Base-by-base conservation (phyloP, 176 grass and related monocot genomes). In the Zizania latifolia region DNA sequence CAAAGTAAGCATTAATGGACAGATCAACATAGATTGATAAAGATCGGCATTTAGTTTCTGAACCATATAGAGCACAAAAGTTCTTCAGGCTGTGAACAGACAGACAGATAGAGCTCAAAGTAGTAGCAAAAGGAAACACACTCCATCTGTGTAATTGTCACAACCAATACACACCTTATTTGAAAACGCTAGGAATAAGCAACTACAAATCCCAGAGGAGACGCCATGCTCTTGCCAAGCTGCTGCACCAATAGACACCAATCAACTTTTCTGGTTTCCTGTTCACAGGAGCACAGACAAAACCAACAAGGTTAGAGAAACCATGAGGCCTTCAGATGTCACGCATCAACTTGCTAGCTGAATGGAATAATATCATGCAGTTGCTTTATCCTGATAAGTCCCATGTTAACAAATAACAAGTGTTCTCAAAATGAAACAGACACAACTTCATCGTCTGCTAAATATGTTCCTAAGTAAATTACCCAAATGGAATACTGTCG, bases 221-320 rank as follows among this genome's bases (percentile, higher is more conserved):
- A 46, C 29, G 63, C 34, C 54, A 83, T 41, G 33, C 51, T 69
- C 76, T 74, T 83, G 68, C 74, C 75, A 79, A 74, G 12, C 75
- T 65, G 43, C 33, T 62, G 59, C 10, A 29, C 54, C 15, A 72
- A 82, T 30, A 60, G 15, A 32, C 61, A n/a, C 22, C 61, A 67
- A 63, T 88, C 81, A 84, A 56, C 46, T 88, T 76, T 84, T 84
- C 55, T 84, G 81, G 22, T 22, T 53, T 53, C 81, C 86, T 88
- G 76, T 30, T 75, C 55, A 78, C 4, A 28, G 21, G 79, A 57
- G 39, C 5, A 57, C 12, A 88, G 22, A 57, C 1, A 74, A 23
- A 61, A 6, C 4, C 38, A 30, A 24, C 13, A 63, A 5, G 43
- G 30, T 79, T 75, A 80, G 86, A 61, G 45, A 76, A 63, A 63